A percentile compares a stretch with the other conserved stretches of the same genome.
Conservation (phyloP, 441 rosid genomes). For the Adansonia grandidieri region DNA sequence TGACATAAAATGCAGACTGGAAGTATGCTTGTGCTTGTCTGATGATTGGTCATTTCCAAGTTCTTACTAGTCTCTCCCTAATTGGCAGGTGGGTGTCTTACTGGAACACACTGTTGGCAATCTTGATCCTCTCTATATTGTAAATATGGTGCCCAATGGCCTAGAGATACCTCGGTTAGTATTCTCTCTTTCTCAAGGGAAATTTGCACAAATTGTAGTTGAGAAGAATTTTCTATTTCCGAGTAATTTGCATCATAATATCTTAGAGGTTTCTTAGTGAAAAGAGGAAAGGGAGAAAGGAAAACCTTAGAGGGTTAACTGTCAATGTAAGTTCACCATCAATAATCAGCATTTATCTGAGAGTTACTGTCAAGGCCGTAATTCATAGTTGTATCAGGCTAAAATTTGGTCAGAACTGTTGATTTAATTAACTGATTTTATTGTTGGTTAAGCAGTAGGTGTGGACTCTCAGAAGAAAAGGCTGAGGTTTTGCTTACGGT, state of each 20-base stretch:
- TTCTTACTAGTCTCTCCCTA: slow-evolving; percentile 29
- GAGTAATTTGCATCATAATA: neutral
- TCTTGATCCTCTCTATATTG: slow-evolving; percentile 95
- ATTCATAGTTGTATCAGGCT: neutral
- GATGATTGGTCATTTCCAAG: neutral
- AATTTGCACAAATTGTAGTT: neutral
- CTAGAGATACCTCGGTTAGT: slow-evolving; percentile 98
- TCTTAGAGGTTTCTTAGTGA: neutral
- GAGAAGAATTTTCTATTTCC: slow-evolving; percentile 3
- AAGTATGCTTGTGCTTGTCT: neutral
- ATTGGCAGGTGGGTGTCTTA: slow-evolving; percentile 84
- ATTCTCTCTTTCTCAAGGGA: slow-evolving; percentile 5
- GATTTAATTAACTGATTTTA: neutral
- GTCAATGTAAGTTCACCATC: neutral
- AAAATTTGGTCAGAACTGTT: slow-evolving; percentile 1
- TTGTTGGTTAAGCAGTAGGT: slow-evolving; percentile 14
- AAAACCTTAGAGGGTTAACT: neutral
- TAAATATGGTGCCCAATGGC: slow-evolving; percentile 97
- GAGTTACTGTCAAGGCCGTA: neutral
- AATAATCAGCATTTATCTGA: neutral
- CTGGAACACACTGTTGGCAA: slow-evolving; percentile 99
- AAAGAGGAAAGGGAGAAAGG: neutral
- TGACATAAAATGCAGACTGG: slow-evolving; percentile 17
- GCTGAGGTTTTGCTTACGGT: neutral
- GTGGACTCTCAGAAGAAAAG: neutral